Evolutionary conservation across 306 rosid genomes (phyloP).

Genomic region (Vicia faba): DNA sequence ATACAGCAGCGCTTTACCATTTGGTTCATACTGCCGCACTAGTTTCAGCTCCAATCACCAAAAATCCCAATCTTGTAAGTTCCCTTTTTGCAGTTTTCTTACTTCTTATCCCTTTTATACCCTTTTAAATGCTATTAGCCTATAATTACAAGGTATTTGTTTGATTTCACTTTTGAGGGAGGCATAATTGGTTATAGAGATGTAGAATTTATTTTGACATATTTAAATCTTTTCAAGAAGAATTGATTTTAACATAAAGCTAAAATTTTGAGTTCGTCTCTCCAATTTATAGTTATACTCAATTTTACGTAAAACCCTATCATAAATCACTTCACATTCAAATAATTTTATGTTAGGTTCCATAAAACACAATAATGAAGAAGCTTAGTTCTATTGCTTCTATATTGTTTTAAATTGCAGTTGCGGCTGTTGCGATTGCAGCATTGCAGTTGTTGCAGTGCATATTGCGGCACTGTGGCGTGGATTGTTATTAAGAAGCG

Average conservation of each 20-base stretch:
- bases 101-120: neutral
- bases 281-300: neutral
- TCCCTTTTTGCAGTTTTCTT: slow-evolving; percentile 11
- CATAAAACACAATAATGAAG: too few relatives aligned
- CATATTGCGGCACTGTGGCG: too few relatives aligned
- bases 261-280: neutral
- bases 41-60: slow-evolving; percentile 75
- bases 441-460: too few relatives aligned
- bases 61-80: slow-evolving; percentile 76
- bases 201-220: neutral
- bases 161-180: neutral
- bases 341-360: too few relatives aligned
- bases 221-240: neutral
- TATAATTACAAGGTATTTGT: neutral
- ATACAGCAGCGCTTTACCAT: slow-evolving; percentile 91
- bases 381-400: too few relatives aligned
- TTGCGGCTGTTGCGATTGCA: too few relatives aligned
- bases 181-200: neutral
- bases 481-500: too few relatives aligned
- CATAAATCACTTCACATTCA: neutral
- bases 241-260: neutral
- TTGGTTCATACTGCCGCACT: slow-evolving; percentile 92
- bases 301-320: neutral
- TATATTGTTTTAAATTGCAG: too few relatives aligned
- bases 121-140: neutral